A percentile compares a stretch with the other conserved stretches of the same genome.
Conservation (phyloP, 345 rosid genomes). For the Raphanus sativus region DNA sequence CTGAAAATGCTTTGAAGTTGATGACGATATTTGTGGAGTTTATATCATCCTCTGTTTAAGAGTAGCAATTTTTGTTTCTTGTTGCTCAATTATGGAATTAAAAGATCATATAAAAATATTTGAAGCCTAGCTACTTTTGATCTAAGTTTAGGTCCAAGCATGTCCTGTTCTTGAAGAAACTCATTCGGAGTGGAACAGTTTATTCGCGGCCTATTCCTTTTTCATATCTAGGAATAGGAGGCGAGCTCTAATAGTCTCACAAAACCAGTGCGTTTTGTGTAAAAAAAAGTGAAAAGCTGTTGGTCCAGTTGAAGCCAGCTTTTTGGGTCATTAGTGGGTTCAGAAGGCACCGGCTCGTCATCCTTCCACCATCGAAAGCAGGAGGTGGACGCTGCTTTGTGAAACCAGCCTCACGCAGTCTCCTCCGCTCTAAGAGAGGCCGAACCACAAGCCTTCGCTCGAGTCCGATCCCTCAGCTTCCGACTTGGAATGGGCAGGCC, state of each 20-base stretch:
- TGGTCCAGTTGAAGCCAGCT: not conserved
- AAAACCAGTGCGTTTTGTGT: too few species aligned
- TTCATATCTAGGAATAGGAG: not conserved
- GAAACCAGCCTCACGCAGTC: slow-evolving; percentile 47
- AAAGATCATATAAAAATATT: not conserved
- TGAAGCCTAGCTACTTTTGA: not conserved
- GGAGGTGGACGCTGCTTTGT: slow-evolving; percentile 26
- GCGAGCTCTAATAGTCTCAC: not conserved
- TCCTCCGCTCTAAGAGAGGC: slow-evolving; percentile 29
- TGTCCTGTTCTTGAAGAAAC: not conserved
- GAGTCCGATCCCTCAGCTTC: slow-evolving; percentile 1
- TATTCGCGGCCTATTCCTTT: too few species aligned
- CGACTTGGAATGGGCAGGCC: slow-evolving; percentile 45
- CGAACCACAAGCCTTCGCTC: slow-evolving; percentile 24
- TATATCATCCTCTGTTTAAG: slow-evolving; percentile 7
- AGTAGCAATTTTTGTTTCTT: not conserved
- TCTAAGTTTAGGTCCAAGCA: not conserved
- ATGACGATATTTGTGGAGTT: slow-evolving; percentile 41
- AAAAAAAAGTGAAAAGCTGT: not conserved
- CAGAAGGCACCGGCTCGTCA: slow-evolving; percentile 18
- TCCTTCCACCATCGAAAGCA: slow-evolving; percentile 40
- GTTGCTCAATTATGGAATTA: slow-evolving; percentile 4
- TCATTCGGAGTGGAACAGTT: too few species aligned
- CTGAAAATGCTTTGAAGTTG: slow-evolving; percentile 40
- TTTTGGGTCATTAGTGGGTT: slow-evolving; percentile 9